phyloP scores from a whole-genome alignment of 495 filamentous ascomycete genomes.

The Neurospora pannonica region DNA sequence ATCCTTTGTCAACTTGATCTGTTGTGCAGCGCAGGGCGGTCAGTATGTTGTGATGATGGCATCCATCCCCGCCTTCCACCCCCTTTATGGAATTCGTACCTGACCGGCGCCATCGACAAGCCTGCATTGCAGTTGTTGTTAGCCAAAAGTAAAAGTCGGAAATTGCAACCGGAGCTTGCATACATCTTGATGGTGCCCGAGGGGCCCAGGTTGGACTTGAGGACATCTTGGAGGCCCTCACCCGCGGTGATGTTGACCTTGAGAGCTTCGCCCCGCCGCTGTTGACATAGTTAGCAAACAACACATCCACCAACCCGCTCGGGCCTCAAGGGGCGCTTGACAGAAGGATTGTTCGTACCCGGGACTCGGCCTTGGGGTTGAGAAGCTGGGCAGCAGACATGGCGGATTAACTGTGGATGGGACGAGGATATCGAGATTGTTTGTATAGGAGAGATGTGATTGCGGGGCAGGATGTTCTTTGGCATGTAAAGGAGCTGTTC shows the following conservation, averaged over 20 bases:
- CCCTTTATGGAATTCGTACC: slow-evolving; percentile 44
- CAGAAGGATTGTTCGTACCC: slow-evolving; percentile 47
- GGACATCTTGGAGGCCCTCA: slow-evolving; percentile 89
- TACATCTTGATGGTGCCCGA: slow-evolving; percentile 95
- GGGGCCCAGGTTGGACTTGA: slow-evolving; percentile 93
- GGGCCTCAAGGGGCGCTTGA: neutral
- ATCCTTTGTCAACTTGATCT: slow-evolving; percentile 99
- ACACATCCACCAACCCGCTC: neutral
- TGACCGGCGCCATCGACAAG: slow-evolving; percentile 90
- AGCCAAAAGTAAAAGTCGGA: slow-evolving; percentile 9
- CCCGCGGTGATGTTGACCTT: slow-evolving; percentile 94
- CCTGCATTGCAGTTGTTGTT: slow-evolving; percentile 39
- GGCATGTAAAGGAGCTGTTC: slow-evolving; percentile 12
- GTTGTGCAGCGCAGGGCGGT: slow-evolving; percentile 4
- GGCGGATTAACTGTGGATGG: slow-evolving; percentile 14
- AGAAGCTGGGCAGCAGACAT: slow-evolving; percentile 94
- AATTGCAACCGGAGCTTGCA: slow-evolving; percentile 14
- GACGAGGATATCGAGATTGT: neutral
- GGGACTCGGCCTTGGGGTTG: slow-evolving; percentile 95
- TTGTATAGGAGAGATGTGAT: neutral
- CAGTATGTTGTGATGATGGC: neutral
- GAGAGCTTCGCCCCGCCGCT: slow-evolving; percentile 93
- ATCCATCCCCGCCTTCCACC: slow-evolving; percentile 6
- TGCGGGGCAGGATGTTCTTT: neutral
- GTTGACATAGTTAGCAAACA: slow-evolving; percentile 21